phyloP scores from a whole-genome alignment of 2,329 filamentous ascomycete genomes.

The Trichoderma sp. region DNA sequence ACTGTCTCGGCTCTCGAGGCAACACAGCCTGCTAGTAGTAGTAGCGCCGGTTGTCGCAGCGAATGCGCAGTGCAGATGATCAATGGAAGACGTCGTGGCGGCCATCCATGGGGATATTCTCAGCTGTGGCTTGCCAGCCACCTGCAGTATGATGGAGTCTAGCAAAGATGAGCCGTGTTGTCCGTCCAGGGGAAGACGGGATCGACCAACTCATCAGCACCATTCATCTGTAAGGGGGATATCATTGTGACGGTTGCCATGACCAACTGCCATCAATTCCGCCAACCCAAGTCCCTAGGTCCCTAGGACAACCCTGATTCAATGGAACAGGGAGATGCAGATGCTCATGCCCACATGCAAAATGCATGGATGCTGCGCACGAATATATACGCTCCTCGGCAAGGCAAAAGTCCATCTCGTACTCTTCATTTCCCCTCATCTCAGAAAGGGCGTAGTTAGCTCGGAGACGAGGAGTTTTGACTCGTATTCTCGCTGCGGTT shows the following conservation, averaged over 20 bases:
- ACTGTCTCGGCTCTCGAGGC: not conserved
- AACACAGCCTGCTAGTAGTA: not conserved
- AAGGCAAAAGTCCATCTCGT: not conserved
- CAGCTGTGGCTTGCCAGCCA: constrained; percentile 11
- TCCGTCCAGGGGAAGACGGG: not conserved
- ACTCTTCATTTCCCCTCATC: not conserved
- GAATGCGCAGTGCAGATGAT: not conserved
- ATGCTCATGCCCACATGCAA: not conserved
- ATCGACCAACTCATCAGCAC: not conserved
- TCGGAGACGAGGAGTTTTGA: not conserved
- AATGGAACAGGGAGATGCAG: not conserved
- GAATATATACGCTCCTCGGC: not conserved
- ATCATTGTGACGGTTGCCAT: not conserved
- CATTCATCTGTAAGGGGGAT: not conserved
- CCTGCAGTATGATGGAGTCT: not conserved
- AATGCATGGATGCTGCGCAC: not conserved
- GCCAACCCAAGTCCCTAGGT: not conserved
- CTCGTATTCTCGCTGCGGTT: not conserved
- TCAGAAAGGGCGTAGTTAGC: not conserved
- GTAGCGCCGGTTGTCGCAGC: not conserved
- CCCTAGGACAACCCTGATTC: not conserved
- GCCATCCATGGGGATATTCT: not conserved
- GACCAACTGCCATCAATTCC: not conserved
- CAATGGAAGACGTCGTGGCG: not conserved
- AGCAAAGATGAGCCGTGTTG: not conserved